Conservation (phyloP, 2,329 filamentous ascomycete species). For the Hypoxylon sp. region DNA sequence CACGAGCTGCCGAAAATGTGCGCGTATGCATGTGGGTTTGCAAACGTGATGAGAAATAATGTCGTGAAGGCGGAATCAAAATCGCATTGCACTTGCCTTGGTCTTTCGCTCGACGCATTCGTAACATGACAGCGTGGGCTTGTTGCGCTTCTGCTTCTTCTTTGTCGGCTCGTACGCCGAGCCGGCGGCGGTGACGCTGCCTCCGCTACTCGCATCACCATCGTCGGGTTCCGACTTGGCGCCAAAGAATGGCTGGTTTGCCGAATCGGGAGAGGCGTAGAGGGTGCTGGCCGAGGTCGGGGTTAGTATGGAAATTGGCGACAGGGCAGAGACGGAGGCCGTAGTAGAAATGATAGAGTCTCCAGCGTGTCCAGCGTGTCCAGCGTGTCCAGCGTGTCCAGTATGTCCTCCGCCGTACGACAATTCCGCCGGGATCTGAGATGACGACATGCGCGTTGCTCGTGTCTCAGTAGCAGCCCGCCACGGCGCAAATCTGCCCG, state of each 20-base stretch:
- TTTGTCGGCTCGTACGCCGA: constrained; percentile 56
- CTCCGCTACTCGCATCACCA: constrained; percentile 44
- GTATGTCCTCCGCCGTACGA: constrained; percentile 45
- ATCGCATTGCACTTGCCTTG: constrained; percentile 66
- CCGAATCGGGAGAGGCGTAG: constrained; percentile 48
- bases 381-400: constrained; percentile 37
- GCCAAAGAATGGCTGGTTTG: constrained; percentile 42
- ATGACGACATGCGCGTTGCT: constrained; percentile 48
- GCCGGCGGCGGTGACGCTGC: constrained; percentile 39
- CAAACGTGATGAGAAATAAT: constrained; percentile 10
- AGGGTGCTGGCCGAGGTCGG: constrained; percentile 47
- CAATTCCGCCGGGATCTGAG: constrained; percentile 47
- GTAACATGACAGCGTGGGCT: constrained; percentile 81
- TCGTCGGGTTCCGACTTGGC: constrained; percentile 50
- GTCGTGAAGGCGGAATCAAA: constrained; percentile 4
- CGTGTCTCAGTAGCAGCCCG: constrained; percentile 10
- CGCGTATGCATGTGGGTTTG: not conserved
- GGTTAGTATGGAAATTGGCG: constrained; percentile 45
- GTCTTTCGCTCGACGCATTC: constrained; percentile 87
- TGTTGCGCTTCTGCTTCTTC: constrained; percentile 87
- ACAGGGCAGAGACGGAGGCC: constrained; percentile 36
- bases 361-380: constrained; percentile 36
- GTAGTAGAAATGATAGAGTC: constrained; percentile 28
- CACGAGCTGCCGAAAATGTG: not conserved
- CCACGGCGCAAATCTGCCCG: constrained; percentile 2